Conservation (phyloP, 139 green algal species). For the Nannochloris sp. region DNA sequence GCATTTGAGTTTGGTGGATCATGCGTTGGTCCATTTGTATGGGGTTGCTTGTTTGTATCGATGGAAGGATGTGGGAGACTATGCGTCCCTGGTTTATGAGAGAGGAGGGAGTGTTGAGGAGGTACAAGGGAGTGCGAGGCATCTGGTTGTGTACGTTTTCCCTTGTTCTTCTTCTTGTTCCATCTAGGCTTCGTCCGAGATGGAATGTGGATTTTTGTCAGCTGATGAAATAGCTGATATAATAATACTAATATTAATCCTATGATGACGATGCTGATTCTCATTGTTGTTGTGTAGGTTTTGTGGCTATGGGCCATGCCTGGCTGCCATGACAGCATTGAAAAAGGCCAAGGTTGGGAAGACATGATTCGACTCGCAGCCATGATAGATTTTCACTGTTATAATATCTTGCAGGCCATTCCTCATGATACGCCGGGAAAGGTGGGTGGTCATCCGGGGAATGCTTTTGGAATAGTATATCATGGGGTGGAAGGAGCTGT, state of each 20-base stretch:
- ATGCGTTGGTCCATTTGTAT: conserved; percentile 8
- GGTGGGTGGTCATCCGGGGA: conserved; percentile 35
- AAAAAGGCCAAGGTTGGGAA: conserved; percentile 28
- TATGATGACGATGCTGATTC: background rate
- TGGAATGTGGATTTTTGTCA: too few relatives aligned
- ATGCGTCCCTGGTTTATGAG: conserved; percentile 15
- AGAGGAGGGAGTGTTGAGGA: conserved; percentile 24
- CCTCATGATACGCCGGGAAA: conserved; percentile 38
- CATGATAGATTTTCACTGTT: background rate
- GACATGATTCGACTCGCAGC: background rate
- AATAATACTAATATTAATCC: too few relatives aligned
- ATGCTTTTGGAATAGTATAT: conserved; percentile 61
- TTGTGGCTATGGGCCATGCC: conserved; percentile 40
- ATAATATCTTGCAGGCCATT: conserved; percentile 21
- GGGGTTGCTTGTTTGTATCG: conserved; percentile 6
- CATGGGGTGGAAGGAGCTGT: conserved; percentile 33
- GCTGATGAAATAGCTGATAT: too few relatives aligned
- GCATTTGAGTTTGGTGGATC: background rate
- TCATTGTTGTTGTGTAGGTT: conserved; percentile 12
- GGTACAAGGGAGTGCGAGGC: conserved; percentile 33
- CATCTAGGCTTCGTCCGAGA: too few relatives aligned
- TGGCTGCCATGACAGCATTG: conserved; percentile 40
- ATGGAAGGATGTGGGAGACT: conserved; percentile 18
- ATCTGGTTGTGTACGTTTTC: conserved; percentile 38
- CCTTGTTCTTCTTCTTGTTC: background rate